These are phyloP conservation scores for Exophiala alcalophila DNA, from an alignment of 2,329 filamentous ascomycete species.

Conservation along the genomic window DNA sequence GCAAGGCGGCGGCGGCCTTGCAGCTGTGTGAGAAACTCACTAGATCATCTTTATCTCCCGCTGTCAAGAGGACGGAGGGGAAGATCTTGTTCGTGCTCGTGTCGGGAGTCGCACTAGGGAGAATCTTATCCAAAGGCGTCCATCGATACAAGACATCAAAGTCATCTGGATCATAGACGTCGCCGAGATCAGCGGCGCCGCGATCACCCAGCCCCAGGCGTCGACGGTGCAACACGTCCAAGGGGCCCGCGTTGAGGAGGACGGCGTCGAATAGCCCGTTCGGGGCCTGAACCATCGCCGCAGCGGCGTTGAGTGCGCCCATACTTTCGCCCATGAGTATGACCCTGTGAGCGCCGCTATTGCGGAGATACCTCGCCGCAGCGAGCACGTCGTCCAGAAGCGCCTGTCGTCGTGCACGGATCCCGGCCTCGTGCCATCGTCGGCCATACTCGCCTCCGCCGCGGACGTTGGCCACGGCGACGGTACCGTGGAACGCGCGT, in stretches of 20 bases:
- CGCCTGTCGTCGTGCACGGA: background rate
- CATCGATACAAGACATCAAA: slow-evolving; percentile 4
- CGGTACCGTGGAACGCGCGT: background rate
- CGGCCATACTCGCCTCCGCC: slow-evolving; percentile 13
- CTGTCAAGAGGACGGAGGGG: slow-evolving; percentile 10
- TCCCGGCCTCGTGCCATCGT: slow-evolving; percentile 2
- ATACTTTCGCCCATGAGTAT: slow-evolving; percentile 16
- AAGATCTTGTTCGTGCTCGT: background rate
- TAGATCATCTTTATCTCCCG: slow-evolving; percentile 10
- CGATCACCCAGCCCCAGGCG: slow-evolving; percentile 2
- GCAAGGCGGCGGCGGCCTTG: slow-evolving; percentile 10
- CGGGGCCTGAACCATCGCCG: slow-evolving; percentile 2
- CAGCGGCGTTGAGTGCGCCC: slow-evolving; percentile 11
- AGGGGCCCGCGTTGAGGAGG: slow-evolving; percentile 6
- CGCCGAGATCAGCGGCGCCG: slow-evolving; percentile 4
- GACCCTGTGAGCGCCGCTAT: slow-evolving; percentile 1
- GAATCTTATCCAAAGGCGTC: slow-evolving; percentile 6
- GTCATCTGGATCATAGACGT: slow-evolving; percentile 7
- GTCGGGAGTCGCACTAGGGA: background rate
- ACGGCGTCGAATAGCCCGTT: slow-evolving; percentile 15
- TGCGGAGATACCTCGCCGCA: background rate
- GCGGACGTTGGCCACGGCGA: slow-evolving; percentile 13
- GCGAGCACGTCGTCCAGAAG: slow-evolving; percentile 5
- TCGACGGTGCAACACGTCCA: slow-evolving; percentile 11
- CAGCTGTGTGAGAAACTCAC: slow-evolving; percentile 8